Evolutionary conservation across 2,329 filamentous ascomycete genomes (phyloP).

Genomic region (Botrytis sinoallii): DNA sequence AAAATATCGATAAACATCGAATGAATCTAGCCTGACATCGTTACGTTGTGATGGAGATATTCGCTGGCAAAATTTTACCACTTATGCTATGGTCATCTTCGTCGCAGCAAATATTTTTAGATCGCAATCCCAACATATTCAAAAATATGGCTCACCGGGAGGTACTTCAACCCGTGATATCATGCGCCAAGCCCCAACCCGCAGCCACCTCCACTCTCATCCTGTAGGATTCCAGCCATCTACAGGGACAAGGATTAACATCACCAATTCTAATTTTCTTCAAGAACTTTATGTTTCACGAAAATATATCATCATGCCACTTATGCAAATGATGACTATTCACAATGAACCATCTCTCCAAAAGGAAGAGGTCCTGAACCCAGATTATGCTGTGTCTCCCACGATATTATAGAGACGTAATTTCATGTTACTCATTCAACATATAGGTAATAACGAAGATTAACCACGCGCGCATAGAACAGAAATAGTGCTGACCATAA

Average conservation of each 20-base stretch:
- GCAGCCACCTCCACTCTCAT: background rate
- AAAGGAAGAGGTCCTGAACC: background rate
- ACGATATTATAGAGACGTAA: background rate
- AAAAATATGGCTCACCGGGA: background rate
- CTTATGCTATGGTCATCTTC: background rate
- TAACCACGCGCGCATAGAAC: background rate
- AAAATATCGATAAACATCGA: background rate
- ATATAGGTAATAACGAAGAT: background rate
- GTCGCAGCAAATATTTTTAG: background rate
- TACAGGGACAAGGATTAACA: background rate
- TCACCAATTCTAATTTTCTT: background rate
- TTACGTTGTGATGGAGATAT: background rate
- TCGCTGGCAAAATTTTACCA: background rate
- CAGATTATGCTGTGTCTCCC: background rate
- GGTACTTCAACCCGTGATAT: background rate
- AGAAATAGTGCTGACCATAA: background rate
- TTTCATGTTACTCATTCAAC: background rate
- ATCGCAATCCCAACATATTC: background rate
- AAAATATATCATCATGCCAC: background rate
- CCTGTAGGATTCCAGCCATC: slow-evolving; percentile 1
- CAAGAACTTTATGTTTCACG: background rate
- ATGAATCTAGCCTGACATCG: background rate
- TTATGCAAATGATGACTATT: background rate
- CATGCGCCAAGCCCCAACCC: background rate
- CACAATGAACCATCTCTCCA: background rate